Evolutionary conservation across 108 stramenopile species (phyloP).

Genomic region (Nitzschia sp.): DNA sequence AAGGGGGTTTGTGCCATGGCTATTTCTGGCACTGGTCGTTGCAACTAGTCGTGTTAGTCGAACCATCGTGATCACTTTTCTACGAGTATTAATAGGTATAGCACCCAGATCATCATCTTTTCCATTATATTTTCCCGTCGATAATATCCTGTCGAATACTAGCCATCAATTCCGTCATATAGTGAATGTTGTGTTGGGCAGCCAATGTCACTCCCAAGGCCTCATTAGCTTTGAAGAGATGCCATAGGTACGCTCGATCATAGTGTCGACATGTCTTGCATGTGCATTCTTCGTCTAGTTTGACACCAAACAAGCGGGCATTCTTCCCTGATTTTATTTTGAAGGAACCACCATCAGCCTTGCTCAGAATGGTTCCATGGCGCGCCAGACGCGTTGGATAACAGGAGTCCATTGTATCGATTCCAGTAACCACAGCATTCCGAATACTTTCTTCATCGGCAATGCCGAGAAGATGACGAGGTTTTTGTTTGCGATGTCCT

Average conservation of each 20-base stretch:
- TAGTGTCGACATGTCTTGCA: conserved; percentile 84
- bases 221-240: conserved; percentile 91
- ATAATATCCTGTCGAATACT: conserved; percentile 78
- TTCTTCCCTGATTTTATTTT: conserved; percentile 67
- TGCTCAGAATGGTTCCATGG: conserved; percentile 79
- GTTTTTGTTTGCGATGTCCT: conserved; percentile 61
- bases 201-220: conserved; percentile 74
- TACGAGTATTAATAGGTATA: no score
- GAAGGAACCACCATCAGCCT: conserved; percentile 33
- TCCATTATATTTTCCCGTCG: conserved; percentile 67
- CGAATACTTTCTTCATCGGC: conserved; percentile 86
- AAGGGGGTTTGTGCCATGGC: conserved; percentile 28
- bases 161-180: conserved; percentile 91
- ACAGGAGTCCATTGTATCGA: conserved; percentile 90
- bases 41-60: no score
- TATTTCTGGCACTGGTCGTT: conserved; percentile 35
- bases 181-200: conserved; percentile 87
- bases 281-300: conserved; percentile 71
- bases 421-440: conserved; percentile 70
- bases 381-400: conserved; percentile 88
- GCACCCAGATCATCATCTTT: no score
- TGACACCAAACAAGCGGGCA: conserved; percentile 59
- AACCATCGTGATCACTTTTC: no score
- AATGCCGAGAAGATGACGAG: conserved; percentile 91
- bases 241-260: conserved; percentile 89